These are phyloP conservation scores for Fragaria iinumae DNA, from an alignment of 306 rosid genomes.

Conservation along the genomic window DNA sequence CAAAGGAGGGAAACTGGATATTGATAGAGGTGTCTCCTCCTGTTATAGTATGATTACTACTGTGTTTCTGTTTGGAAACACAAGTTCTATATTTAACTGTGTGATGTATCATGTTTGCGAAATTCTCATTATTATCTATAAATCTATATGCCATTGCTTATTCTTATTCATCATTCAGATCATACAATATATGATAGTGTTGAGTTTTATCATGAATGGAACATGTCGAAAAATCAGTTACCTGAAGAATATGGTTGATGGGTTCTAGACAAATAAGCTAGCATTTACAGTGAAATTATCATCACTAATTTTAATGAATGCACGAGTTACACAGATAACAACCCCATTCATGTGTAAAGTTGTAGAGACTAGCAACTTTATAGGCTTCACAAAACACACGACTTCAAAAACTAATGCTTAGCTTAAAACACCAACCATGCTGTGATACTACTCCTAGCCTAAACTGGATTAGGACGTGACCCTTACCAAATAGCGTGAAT, in stretches of 20 bases:
- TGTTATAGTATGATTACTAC: slow-evolving; percentile 12
- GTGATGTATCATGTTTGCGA: slow-evolving; percentile 30
- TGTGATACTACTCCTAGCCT: neutral
- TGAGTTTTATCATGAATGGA: neutral
- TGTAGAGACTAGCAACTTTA: no score
- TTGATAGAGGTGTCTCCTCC: slow-evolving; percentile 31
- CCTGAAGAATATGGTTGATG: neutral
- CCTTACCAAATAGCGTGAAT: no score
- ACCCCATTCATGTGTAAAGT: no score
- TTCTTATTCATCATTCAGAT: slow-evolving; percentile 5
- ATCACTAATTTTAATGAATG: neutral
- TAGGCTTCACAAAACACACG: neutral
- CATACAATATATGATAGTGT: neutral
- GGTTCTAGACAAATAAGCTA: no score
- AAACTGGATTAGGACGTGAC: neutral
- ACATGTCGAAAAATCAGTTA: neutral
- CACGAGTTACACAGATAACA: no score
- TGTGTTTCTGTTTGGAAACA: slow-evolving; percentile 30
- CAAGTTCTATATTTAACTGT: slow-evolving; percentile 19
- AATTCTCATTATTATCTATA: slow-evolving; percentile 13
- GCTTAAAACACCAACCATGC: neutral
- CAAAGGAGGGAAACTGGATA: slow-evolving; percentile 34
- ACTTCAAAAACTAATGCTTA: neutral
- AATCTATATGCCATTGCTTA: slow-evolving; percentile 25
- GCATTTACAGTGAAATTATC: neutral